Conservation (phyloP, 495 filamentous ascomycete species). For the Lineolata rhizophorae region DNA sequence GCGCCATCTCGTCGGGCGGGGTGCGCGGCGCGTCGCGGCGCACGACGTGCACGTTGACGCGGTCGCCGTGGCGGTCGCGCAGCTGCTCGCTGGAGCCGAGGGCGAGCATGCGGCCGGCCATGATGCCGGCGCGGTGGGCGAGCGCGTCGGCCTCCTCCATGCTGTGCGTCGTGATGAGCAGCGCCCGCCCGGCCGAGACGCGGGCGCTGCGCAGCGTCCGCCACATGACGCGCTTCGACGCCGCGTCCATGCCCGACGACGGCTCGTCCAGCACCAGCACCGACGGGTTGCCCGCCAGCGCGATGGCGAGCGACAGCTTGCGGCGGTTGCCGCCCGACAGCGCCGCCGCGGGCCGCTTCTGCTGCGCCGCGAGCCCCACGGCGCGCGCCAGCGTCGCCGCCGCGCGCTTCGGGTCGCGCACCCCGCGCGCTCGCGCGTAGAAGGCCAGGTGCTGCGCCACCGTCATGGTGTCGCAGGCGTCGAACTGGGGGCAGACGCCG, state of each 20-base stretch:
- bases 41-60: slow-evolving; percentile 49
- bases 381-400: slow-evolving; percentile 22
- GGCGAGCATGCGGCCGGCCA: slow-evolving; percentile 47
- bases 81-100: slow-evolving; percentile 40
- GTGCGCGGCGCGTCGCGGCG: slow-evolving; percentile 50
- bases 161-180: slow-evolving; percentile 35
- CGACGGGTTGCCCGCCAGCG: slow-evolving; percentile 52
- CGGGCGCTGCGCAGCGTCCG: slow-evolving; percentile 8
- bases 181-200: slow-evolving; percentile 5
- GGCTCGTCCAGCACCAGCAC: slow-evolving; percentile 42
- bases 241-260: slow-evolving; percentile 11
- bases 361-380: slow-evolving; percentile 27
- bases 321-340: slow-evolving; percentile 55
- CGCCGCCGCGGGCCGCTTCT: slow-evolving; percentile 36
- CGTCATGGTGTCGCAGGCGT: slow-evolving; percentile 47
- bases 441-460: slow-evolving; percentile 48
- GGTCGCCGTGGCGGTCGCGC: slow-evolving; percentile 36
- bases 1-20: slow-evolving; percentile 36
- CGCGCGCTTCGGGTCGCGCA: slow-evolving; percentile 38
- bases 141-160: slow-evolving; percentile 69
- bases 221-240: slow-evolving; percentile 14
- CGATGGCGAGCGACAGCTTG: slow-evolving; percentile 52
- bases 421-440: slow-evolving; percentile 50
- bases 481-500: slow-evolving; percentile 60
- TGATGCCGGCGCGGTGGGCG: slow-evolving; percentile 44